Evolutionary conservation across 179 eudicot genomes (phyloP), one percentile per base, ranked within the genome.

Genomic region (Beta macrorhiza): DNA sequence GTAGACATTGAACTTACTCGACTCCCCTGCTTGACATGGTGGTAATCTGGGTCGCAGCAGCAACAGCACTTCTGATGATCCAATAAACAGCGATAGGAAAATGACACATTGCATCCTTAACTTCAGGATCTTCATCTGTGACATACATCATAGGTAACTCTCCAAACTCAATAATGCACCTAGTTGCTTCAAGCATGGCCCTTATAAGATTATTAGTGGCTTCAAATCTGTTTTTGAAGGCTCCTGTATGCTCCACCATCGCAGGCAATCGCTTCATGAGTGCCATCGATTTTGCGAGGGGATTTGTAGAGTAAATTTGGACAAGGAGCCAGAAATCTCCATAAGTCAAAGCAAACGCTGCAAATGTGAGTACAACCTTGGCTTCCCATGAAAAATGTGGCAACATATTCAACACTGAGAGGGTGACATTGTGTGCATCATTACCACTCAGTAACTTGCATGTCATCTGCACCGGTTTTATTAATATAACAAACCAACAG

Each of bases 281-380:
- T 9, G 95, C 95, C 93, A 91, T 89, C 6, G 95, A 88, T 83
- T 88, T 91, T 12, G 95, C 95, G 0, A 91, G 84, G 52, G 80
- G 87, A 77, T 91, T 91, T 42, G 93, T 82, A 1, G 89, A 73
- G 82, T 85, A 89, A 61, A 89, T 88, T 69, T 91, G 92, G 44
- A 89, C 87, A 2, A 90, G 85, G 12, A 91, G 91, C 95, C 95
- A 90, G 77, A 91, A 91, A 62, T 91, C 95, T 15, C 95, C 95
- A 42, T 80, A 90, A 68, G 85, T 78, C 44, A 92, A 75, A 44
- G 92, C 89, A 70, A 90, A 90, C 14, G 96, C 91, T 12, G 96
- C 93, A 78, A 92, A 56, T 70, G 90, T 85, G 4, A 92, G 81
- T n/a, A 87, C 92, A 76, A 87, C 82, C 83, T 92, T 92, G 25